Base-by-base conservation (phyloP, 2,329 filamentous ascomycete genomes). In the Dactylellina haptotyla region DNA sequence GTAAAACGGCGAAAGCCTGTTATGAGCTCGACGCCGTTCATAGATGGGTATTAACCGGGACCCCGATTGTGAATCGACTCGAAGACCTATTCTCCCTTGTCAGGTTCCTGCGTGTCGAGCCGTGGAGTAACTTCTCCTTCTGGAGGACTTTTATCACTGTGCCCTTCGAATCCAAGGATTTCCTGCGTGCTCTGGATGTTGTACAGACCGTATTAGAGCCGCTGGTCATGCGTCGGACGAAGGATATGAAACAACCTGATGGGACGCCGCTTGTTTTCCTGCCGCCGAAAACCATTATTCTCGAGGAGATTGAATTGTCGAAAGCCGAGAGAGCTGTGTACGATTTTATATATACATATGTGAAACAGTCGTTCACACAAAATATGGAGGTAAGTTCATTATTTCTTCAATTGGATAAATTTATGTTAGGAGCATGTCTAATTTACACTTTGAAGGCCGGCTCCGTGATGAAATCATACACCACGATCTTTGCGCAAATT, bases 111-210 rank as follows among this genome's bases (percentile, higher is more conserved):
- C 89, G 92, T 65, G 95, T 99, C 2, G 94, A 98, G 80, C 95
- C 95, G 0, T 99, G 95, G 95, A 95, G 90, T 78, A 98, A 98
- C 80, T 99, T 99, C 80, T 97, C 93, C 0, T 99, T 97, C 82
- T 99, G 95, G 95, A 93, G 93, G 80, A 98, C 95, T 0, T 99
- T 99, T 80, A 98, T 99, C 79, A 99, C 95, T 0, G 89, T 96
- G 0, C 95, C 95, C 0, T 99, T 99, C 76, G 95, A 99, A 80
- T 94, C 92, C 0, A 95, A 95, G 76, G 91, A 99, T 75, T 97
- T 96, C 79, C 88, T 97, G 77, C 89, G 93, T 3, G 95, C 95
- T 0, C 84, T 99, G 5, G 95, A 98, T 79, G 95, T 99, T 1
- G 95, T 99, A 1, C 95, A 99, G 80, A 99, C 94, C 0, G 94